These are phyloP conservation scores for Quercus aquifolioides DNA, from an alignment of 306 rosid species.

Conservation along the genomic window DNA sequence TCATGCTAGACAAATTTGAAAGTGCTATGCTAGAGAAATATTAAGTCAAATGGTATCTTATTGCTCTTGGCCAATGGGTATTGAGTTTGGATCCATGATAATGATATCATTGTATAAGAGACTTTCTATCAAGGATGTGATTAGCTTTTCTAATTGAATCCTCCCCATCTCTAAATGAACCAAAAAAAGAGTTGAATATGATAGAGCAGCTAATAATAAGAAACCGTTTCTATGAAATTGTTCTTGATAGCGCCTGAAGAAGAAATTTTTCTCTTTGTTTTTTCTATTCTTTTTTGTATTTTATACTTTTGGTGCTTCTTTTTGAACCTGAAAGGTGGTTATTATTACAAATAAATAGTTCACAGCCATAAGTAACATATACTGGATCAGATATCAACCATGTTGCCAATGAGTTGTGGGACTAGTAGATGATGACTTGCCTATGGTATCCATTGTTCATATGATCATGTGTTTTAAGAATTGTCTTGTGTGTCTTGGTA, in stretches of 20 bases:
- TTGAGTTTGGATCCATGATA: neutral
- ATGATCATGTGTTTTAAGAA: neutral
- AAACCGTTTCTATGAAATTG: too few relatives aligned
- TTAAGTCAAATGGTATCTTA: neutral
- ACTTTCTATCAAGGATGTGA: neutral
- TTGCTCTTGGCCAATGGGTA: neutral
- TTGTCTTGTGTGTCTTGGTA: neutral
- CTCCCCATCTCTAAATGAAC: neutral
- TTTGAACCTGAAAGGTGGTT: neutral
- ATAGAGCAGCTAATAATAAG: too few relatives aligned
- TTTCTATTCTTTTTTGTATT: neutral
- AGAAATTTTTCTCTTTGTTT: too few relatives aligned
- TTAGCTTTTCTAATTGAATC: neutral
- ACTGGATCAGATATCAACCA: neutral
- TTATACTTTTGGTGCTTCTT: neutral
- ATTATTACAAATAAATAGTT: neutral
- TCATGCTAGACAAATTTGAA: neutral
- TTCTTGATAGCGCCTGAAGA: too few relatives aligned
- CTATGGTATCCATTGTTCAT: neutral
- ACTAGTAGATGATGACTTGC: constrained; percentile 2
- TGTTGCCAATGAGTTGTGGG: neutral
- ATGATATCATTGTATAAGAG: neutral
- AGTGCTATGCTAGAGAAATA: neutral
- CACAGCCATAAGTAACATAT: neutral
- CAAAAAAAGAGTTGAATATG: neutral